Evolutionary conservation across 176 grass and related monocot genomes (phyloP).

Genomic region (Oryza glaberrima): DNA sequence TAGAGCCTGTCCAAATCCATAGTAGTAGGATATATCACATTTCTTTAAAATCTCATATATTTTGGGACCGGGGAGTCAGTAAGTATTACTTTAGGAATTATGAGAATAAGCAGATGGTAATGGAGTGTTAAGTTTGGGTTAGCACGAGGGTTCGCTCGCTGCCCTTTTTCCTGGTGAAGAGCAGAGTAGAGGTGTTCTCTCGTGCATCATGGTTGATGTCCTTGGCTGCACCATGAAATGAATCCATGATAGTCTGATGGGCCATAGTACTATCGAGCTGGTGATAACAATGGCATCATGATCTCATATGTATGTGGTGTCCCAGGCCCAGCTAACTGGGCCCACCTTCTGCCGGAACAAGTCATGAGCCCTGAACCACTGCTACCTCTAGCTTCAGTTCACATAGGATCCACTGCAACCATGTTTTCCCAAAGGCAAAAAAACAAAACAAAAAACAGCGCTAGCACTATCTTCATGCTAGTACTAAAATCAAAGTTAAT

Average conservation of each 20-base stretch:
- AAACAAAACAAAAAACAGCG: too few relatives aligned
- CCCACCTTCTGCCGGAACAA: not conserved
- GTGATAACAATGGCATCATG: constrained; percentile 1
- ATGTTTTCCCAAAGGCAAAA: too few relatives aligned
- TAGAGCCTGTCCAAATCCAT: too few relatives aligned
- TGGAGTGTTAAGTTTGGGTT: not conserved
- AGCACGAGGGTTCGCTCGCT: not conserved
- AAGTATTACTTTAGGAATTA: not conserved
- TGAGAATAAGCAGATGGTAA: not conserved
- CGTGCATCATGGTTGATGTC: not conserved
- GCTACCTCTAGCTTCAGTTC: too few relatives aligned
- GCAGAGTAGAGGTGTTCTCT: not conserved
- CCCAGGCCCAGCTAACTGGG: constrained; percentile 23
- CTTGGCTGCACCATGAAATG: not conserved
- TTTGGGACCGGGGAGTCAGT: too few relatives aligned
- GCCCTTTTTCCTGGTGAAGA: not conserved
- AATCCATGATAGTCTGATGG: not conserved
- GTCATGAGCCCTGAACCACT: not conserved
- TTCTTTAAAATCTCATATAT: too few relatives aligned
- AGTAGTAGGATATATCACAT: too few relatives aligned
- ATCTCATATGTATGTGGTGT: constrained; percentile 8
- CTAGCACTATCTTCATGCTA: too few relatives aligned
- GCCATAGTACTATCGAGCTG: not conserved
- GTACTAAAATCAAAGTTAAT: not conserved
- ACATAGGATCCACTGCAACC: constrained; percentile 29